A percentile compares a stretch with the other conserved stretches of the same genome.
Conservation (phyloP, 371 early-diverging fungal genomes). For the Mucor saturninus region DNA sequence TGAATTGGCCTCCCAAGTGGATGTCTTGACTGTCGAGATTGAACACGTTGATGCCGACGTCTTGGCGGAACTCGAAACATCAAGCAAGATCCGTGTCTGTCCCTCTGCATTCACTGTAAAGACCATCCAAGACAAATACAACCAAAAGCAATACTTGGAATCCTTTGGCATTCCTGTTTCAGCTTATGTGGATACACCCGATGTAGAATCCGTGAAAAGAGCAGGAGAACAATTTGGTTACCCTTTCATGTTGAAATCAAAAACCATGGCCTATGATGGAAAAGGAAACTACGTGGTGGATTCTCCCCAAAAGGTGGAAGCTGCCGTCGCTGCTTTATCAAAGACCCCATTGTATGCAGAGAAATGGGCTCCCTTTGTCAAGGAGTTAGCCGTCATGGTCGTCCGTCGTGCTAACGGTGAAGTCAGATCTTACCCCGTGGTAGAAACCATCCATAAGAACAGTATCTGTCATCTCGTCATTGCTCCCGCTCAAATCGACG, state of each 20-base stretch:
- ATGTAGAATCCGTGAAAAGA: conserved; percentile 50
- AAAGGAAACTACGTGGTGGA: conserved; percentile 87
- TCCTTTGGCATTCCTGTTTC: conserved; percentile 73
- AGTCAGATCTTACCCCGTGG: conserved; percentile 87
- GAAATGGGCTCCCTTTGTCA: conserved; percentile 89
- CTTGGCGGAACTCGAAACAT: conserved; percentile 67
- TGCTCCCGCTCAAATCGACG: conserved; percentile 94
- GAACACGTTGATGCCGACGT: conserved; percentile 92
- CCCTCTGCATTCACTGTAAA: conserved; percentile 84
- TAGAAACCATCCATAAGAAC: conserved; percentile 95
- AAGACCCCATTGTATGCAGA: conserved; percentile 84
- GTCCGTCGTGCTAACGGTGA: conserved; percentile 81
- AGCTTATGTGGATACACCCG: conserved; percentile 65
- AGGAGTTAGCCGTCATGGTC: conserved; percentile 97
- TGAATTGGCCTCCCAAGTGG: conserved; percentile 73
- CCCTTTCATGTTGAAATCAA: conserved; percentile 94
- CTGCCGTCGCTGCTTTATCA: conserved; percentile 61
- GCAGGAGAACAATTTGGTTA: conserved; percentile 78
- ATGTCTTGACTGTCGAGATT: conserved; percentile 94
- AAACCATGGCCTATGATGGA: conserved; percentile 95
- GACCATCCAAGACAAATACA: conserved; percentile 94
- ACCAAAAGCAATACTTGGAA: conserved; percentile 81
- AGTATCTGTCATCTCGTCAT: conserved; percentile 93
- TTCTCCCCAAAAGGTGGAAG: conserved; percentile 9
- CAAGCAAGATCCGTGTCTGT: conserved; percentile 56